Base-by-base conservation (phyloP, 2,329 filamentous ascomycete species). In the Sclerotinia sclerotiorum region DNA sequence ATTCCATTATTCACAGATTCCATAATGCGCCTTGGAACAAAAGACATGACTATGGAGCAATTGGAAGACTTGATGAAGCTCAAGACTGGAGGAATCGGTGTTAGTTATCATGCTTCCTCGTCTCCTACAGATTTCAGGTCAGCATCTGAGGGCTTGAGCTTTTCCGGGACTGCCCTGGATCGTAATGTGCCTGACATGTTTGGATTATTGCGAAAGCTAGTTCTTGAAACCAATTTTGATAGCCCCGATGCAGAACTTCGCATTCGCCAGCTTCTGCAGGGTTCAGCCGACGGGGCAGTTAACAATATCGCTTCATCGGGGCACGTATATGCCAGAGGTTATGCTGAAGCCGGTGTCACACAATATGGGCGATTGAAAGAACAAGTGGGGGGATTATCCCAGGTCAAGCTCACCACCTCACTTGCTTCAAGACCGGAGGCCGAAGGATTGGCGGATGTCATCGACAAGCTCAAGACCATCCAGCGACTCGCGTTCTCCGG, bases 11-110 rank as follows among this genome's bases (percentile, higher is more conserved):
- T 98, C 77, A 93, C 92, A 19, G 94, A 97, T 77, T 89, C 91
- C 49, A 89, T 99, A 70, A 95, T 97, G 91, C 90, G 95, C 27
- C 85, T 99, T 11, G 95, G 95, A 19, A 99, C 94, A 2, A 91
- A 90, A 74, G 87, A 89, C 69, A 91, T 91, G 84, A 88, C 89
- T 0, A 97, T 97, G 90, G 95, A 97, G 78, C 89, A 97, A 78
- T 86, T 98, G 64, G 95, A 99, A 79, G 95, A 98, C 76, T 81
- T 94, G 67, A 97, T 99, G 79, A 98, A 98, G 79, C 85, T 98
- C 42, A 97, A 96, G 81, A 98, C 95, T 1, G 95, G 95, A 27
- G 95, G 95, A 13, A 87, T 99, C 49, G 91, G 89, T 3, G 88
- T 96, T 21, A 89, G 90, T 1, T 94, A 97, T 73, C 91, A 96